Conservation (phyloP, 2,329 filamentous ascomycete genomes). For the Penicillium expansum region DNA sequence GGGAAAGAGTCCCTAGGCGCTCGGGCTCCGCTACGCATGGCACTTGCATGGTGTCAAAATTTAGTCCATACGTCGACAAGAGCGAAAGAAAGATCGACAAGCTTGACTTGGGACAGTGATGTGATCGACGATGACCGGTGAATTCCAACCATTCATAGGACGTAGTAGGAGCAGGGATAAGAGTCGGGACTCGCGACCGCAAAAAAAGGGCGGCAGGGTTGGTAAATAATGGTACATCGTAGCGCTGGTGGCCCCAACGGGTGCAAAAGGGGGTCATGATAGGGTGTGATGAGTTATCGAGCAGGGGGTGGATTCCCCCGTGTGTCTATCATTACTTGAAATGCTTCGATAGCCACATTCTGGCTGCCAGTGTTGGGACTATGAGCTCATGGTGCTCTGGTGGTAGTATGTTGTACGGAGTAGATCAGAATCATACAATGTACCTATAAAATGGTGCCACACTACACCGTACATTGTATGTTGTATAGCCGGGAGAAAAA, state of each 20-base stretch:
- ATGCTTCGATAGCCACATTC: too few relatives aligned
- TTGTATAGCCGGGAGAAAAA: background rate
- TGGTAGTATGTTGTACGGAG: too few relatives aligned
- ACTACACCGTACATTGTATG: too few relatives aligned
- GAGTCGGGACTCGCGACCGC: background rate
- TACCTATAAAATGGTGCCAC: background rate
- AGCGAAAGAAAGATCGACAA: slow-evolving; percentile 13
- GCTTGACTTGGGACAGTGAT: background rate
- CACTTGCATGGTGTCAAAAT: slow-evolving; percentile 17
- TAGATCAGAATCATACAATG: background rate
- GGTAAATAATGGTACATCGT: slow-evolving; percentile 3
- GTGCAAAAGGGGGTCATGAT: slow-evolving; percentile 16
- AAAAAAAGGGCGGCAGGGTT: slow-evolving; percentile 15
- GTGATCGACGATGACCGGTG: slow-evolving; percentile 2
- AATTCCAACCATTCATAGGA: slow-evolving; percentile 10
- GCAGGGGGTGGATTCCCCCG: slow-evolving; percentile 13
- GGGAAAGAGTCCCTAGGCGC: background rate
- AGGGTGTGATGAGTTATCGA: slow-evolving; percentile 13
- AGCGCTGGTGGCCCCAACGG: slow-evolving; percentile 11
- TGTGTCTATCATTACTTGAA: slow-evolving; percentile 27
- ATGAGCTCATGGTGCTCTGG: background rate
- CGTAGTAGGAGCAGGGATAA: background rate
- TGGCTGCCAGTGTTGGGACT: too few relatives aligned
- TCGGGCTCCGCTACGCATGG: slow-evolving; percentile 10
- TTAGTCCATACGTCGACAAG: background rate